Percentiles rank a stretch among this genome's conserved stretches.
These are phyloP conservation scores for Aspergillus saccharolyticus DNA, from an alignment of 495 filamentous ascomycete species.

Conservation along the genomic window DNA sequence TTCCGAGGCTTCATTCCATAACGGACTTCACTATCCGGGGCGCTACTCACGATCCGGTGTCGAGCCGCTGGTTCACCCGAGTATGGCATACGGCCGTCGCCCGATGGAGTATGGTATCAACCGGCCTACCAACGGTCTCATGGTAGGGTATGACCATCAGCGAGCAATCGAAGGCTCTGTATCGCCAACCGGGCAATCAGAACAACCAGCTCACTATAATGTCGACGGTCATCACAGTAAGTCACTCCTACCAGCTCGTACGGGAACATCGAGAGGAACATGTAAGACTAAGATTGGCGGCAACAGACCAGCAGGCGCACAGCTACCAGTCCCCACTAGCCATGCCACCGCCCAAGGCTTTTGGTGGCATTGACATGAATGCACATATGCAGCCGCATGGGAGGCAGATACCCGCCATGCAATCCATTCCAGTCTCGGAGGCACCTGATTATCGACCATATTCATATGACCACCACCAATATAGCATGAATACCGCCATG, in stretches of 20 bases:
- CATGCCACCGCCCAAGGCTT: slow-evolving; percentile 30
- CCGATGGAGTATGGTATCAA: slow-evolving; percentile 33
- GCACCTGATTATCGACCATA: slow-evolving; percentile 33
- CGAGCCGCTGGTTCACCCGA: slow-evolving; percentile 23
- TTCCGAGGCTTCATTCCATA: slow-evolving; percentile 35
- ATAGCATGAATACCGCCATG: slow-evolving; percentile 24
- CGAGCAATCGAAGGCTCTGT: slow-evolving; percentile 36
- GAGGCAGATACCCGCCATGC: slow-evolving; percentile 29
- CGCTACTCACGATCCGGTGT: slow-evolving; percentile 30
- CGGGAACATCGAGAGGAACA: background rate
- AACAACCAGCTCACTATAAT: slow-evolving; percentile 23
- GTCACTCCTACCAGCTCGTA: slow-evolving; percentile 1
- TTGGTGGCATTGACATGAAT: slow-evolving; percentile 27
- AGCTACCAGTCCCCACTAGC: slow-evolving; percentile 30
- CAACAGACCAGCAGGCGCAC: slow-evolving; percentile 29
- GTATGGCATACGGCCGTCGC: slow-evolving; percentile 32
- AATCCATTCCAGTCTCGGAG: slow-evolving; percentile 31
- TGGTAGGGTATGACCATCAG: slow-evolving; percentile 29
- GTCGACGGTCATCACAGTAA: slow-evolving; percentile 18
- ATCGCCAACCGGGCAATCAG: slow-evolving; percentile 34
- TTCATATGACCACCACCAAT: slow-evolving; percentile 32
- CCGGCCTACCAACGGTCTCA: slow-evolving; percentile 27
- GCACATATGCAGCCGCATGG: slow-evolving; percentile 29
- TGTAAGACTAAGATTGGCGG: slow-evolving; percentile 10
- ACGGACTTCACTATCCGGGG: slow-evolving; percentile 30